Percentiles rank a stretch among this genome's conserved stretches.
Conservation (phyloP, 768 basidiomycete genomes). For the Gautieria morchelliformis region DNA sequence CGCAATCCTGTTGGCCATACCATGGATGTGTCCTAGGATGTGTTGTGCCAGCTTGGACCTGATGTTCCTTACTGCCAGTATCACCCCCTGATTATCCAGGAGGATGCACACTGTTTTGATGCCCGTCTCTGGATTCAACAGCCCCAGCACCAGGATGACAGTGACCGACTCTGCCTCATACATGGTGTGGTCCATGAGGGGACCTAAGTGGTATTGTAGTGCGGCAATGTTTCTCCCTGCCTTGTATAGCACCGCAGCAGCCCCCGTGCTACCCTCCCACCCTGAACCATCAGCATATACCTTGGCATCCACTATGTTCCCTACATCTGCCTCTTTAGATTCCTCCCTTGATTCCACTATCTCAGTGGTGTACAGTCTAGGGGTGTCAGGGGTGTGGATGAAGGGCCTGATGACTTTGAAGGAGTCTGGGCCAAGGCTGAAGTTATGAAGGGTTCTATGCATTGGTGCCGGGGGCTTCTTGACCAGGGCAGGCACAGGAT, state of each 20-base stretch:
- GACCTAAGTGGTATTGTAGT: background rate
- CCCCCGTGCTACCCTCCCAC: background rate
- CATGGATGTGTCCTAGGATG: no score
- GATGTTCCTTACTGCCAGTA: no score
- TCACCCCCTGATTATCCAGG: constrained; percentile 9
- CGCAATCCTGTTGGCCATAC: no score
- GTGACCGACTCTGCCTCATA: constrained; percentile 8
- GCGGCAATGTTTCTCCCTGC: background rate
- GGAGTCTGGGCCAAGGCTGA: constrained; percentile 10
- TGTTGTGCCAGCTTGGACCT: no score
- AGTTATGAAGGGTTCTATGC: constrained; percentile 13
- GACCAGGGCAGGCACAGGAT: background rate
- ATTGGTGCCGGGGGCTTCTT: constrained; percentile 13
- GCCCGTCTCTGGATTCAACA: background rate
- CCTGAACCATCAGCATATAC: constrained; percentile 13
- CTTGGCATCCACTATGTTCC: background rate
- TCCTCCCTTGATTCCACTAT: constrained; percentile 5
- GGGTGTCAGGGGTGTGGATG: background rate
- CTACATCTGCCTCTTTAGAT: background rate
- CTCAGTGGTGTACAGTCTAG: background rate
- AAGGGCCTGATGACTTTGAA: background rate
- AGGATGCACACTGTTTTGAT: background rate
- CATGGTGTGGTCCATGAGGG: constrained; percentile 1
- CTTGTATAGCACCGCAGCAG: background rate
- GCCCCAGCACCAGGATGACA: background rate